Percentiles rank a stretch among this genome's conserved stretches.
phyloP scores from a whole-genome alignment of 176 grass and related monocot genomes.

The Calamus simplicifolius region DNA sequence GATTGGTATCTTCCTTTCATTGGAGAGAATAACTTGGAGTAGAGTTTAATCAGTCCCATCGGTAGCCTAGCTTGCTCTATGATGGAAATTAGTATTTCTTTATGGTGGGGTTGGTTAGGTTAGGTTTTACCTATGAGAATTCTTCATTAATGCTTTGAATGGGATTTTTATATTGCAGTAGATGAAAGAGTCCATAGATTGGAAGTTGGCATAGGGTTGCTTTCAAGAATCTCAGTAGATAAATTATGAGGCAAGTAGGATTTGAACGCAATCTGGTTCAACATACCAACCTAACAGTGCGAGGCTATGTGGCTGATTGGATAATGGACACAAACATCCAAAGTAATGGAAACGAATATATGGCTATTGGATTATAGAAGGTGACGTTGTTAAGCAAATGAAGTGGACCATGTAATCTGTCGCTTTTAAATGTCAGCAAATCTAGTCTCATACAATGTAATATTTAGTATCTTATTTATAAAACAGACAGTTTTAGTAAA shows the following conservation, averaged over 20 bases:
- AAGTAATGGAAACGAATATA: not conserved
- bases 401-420: not conserved
- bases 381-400: not conserved
- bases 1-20: too few relatives aligned
- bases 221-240: conserved; percentile 19
- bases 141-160: too few relatives aligned
- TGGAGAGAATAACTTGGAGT: too few relatives aligned
- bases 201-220: conserved; percentile 11
- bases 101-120: too few relatives aligned
- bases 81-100: too few relatives aligned
- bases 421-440: conserved; percentile 7
- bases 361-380: not conserved
- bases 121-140: too few relatives aligned
- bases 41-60: too few relatives aligned
- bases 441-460: not conserved
- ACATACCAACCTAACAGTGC: not conserved
- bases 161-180: too few relatives aligned
- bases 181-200: conserved; percentile 1
- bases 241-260: conserved; percentile 7
- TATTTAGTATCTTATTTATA: not conserved
- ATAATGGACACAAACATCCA: not conserved
- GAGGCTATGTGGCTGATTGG: not conserved
- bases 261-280: not conserved
- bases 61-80: too few relatives aligned
- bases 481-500: not conserved